Evolutionary conservation across 2,329 filamentous ascomycete species (phyloP).

Genomic region (Penicillium fuscoglaucum): DNA sequence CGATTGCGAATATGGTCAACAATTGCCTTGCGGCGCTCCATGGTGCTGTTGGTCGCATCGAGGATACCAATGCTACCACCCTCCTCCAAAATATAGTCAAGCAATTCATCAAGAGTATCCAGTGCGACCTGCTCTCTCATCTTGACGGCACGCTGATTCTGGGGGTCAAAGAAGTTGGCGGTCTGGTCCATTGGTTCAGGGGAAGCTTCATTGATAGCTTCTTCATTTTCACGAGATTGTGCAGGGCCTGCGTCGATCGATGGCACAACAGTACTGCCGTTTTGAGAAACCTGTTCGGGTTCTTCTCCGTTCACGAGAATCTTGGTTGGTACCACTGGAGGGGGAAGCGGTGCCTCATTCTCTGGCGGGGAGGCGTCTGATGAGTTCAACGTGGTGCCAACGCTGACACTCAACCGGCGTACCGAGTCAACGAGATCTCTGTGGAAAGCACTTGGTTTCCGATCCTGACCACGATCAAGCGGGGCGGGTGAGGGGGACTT

Average conservation of each 20-base stretch:
- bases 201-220: conserved; percentile 29
- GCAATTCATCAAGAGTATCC: conserved; percentile 85
- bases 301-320: conserved; percentile 61
- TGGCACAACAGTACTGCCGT: conserved; percentile 29
- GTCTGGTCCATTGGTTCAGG: conserved; percentile 75
- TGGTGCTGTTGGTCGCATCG: conserved; percentile 95
- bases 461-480: conserved; percentile 6
- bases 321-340: conserved; percentile 49
- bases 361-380: conserved; percentile 27
- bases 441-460: conserved; percentile 36
- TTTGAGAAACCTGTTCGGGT: conserved; percentile 27
- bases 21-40: conserved; percentile 77
- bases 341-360: conserved; percentile 38
- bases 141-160: conserved; percentile 76
- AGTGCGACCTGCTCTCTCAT: conserved; percentile 89
- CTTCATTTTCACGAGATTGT: conserved; percentile 18
- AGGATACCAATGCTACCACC: conserved; percentile 92
- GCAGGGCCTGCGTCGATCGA: conserved; percentile 25
- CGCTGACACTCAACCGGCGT: conserved; percentile 45
- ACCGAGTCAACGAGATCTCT: conserved; percentile 47
- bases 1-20: conserved; percentile 79
- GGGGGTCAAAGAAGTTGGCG: conserved; percentile 89
- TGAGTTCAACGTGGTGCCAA: conserved; percentile 28
- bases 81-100: conserved; percentile 80
- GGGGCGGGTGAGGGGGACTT: conserved; percentile 40